Base-by-base conservation (phyloP, 805 yeast species). In the Monosporozyma unispora region DNA sequence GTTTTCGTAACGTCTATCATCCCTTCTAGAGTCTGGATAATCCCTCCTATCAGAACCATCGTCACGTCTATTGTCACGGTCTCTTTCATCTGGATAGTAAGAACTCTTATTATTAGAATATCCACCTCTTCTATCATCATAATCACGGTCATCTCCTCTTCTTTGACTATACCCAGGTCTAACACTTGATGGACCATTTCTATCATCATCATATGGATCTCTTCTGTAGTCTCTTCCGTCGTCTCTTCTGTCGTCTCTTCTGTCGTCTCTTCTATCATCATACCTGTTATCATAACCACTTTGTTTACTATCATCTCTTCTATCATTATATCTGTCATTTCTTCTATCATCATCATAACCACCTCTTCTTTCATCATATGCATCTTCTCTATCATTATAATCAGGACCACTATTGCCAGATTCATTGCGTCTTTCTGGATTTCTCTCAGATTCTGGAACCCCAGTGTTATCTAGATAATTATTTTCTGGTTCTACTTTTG, bases 181-280 rank as follows among this genome's bases (percentile, higher is more conserved):
- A 4, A 38, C 27, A 38, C 28, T 21, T 2, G 42, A 21, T 12
- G 27, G 16, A 10, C 27, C 8, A 19, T 37, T 18, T 18, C 22
- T 18, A 18, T 38, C 42, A 38, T 38, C 18, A 38, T 38, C 6
- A 4, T 19, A 18, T n/a, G 41, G 12, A 14, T 19, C 23, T 37
- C 41, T 19, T 19, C 23, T 19, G 4, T 31, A 46, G 16, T 47
- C 33, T 38, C 45, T 16, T 21, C 11, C 6, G 4, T 40, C 48
- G 25, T 45, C 33, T n/a, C 48, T 22, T 38, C 27, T 22, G n/a
- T 29, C 45, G 39, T 45, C 22, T n/a, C 38, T 11, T n/a, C 27
- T 16, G n/a, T 40, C 45, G 28, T 45, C 22, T 10, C 45, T 6
- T 33, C 33, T 35, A 7, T 37, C 48, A 44, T 35, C 25, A 11